A percentile compares a stretch with the other conserved stretches of the same genome.
Evolutionary conservation across 202 grass and related monocot genomes (phyloP).

Genomic region (Brachypodium distachyon): DNA sequence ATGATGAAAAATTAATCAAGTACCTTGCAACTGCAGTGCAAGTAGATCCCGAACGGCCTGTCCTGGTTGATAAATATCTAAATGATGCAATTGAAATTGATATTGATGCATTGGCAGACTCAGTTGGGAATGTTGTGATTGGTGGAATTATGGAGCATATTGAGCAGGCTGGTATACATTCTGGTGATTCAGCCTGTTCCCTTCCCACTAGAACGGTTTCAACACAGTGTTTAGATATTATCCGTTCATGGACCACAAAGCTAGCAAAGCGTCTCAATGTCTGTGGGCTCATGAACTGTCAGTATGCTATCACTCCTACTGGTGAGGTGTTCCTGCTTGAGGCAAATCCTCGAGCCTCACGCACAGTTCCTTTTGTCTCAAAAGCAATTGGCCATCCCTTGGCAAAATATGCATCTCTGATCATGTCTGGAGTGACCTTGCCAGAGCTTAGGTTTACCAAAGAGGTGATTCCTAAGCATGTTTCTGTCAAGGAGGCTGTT

Average conservation of each 20-base stretch:
- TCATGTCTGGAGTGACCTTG: constrained; percentile 84
- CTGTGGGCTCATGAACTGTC: constrained; percentile 96
- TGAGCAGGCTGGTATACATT: constrained; percentile 94
- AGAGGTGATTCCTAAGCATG: constrained; percentile 87
- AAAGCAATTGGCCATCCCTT: constrained; percentile 97
- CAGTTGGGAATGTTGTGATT: constrained; percentile 79
- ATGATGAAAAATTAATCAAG: constrained; percentile 76
- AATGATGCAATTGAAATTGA: constrained; percentile 97
- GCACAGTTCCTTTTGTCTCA: constrained; percentile 91
- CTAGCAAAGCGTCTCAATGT: constrained; percentile 76
- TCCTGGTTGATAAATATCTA: constrained; percentile 90
- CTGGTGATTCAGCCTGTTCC: constrained; percentile 93
- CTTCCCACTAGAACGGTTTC: constrained; percentile 95
- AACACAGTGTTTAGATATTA: constrained; percentile 51
- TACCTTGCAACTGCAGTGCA: constrained; percentile 94
- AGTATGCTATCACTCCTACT: constrained; percentile 88
- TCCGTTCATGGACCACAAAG: constrained; percentile 82
- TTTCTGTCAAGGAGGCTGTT: constrained; percentile 95
- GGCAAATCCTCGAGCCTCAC: constrained; percentile 86
- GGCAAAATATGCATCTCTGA: constrained; percentile 95
- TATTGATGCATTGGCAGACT: constrained; percentile 86
- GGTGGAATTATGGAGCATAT: constrained; percentile 99
- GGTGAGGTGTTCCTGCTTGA: constrained; percentile 89
- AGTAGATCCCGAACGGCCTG: constrained; percentile 85
- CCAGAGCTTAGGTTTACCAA: constrained; percentile 71